Percentiles rank a stretch among this genome's conserved stretches.
These are phyloP conservation scores for Plantago elongata DNA, from an alignment of 257 asterid genomes.

Conservation along the genomic window DNA sequence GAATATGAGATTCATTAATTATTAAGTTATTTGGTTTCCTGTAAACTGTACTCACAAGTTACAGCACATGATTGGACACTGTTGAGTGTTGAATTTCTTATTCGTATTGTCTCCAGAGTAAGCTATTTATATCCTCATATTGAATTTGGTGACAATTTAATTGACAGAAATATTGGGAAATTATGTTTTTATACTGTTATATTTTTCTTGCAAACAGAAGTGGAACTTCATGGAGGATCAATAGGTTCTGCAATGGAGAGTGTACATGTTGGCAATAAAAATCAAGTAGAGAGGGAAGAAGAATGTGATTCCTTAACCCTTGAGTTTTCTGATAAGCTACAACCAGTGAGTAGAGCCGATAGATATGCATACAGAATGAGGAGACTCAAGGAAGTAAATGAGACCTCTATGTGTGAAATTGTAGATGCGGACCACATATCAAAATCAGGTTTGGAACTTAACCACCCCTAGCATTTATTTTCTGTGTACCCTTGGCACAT, in stretches of 20 bases:
- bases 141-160: too few species aligned
- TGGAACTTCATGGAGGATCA: neutral
- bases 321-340: conserved; percentile 10
- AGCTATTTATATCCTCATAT: too few species aligned
- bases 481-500: too few species aligned
- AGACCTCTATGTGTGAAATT: neutral
- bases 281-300: conserved; percentile 16
- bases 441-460: conserved; percentile 29
- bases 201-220: conserved; percentile 14
- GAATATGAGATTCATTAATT: too few species aligned
- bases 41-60: neutral
- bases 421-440: conserved; percentile 18
- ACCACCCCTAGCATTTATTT: neutral
- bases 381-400: neutral
- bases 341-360: conserved; percentile 15
- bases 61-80: neutral
- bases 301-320: conserved; percentile 10
- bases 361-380: conserved; percentile 7
- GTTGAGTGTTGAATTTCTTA: neutral
- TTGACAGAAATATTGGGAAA: neutral
- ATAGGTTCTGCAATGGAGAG: neutral
- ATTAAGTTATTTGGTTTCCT: too few species aligned
- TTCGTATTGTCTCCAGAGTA: neutral
- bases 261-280: neutral
- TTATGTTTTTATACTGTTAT: neutral